Evolutionary conservation across 257 asterid species (phyloP).

Genomic region (Salvia hispanica): DNA sequence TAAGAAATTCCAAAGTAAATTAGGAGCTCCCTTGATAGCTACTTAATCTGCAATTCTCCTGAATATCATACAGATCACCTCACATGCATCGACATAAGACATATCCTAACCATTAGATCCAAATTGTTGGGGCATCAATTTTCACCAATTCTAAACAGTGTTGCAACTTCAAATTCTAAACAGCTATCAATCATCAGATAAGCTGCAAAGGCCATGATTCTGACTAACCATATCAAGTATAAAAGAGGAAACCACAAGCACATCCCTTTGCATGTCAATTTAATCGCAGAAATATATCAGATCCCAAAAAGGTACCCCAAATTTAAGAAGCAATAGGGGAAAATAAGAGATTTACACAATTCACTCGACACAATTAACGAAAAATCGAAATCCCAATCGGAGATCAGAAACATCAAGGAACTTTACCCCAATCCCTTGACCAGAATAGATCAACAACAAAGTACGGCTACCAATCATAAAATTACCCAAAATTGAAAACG

Average conservation of each 20-base stretch:
- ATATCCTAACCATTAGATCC: not conserved
- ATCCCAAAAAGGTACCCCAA: not conserved
- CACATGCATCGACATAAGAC: not conserved
- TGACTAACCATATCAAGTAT: not conserved
- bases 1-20: not conserved
- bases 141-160: not conserved
- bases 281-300: conserved; percentile 6
- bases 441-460: conserved; percentile 22
- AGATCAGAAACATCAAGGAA: conserved; percentile 13
- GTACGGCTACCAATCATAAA: not conserved
- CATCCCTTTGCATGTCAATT: not conserved
- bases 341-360: not conserved
- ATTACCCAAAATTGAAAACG: not conserved
- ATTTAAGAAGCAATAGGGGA: not conserved
- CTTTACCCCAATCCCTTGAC: conserved; percentile 12
- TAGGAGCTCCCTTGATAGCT: not conserved
- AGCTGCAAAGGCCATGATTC: not conserved
- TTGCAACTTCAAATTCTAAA: conserved; percentile 5
- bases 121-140: not conserved
- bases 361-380: not conserved
- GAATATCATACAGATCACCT: not conserved
- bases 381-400: not conserved
- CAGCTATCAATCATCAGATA: not conserved
- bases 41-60: not conserved
- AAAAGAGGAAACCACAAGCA: not conserved